Conservation (phyloP, 352 stramenopile genomes). For the Globisporangium irregulare region DNA sequence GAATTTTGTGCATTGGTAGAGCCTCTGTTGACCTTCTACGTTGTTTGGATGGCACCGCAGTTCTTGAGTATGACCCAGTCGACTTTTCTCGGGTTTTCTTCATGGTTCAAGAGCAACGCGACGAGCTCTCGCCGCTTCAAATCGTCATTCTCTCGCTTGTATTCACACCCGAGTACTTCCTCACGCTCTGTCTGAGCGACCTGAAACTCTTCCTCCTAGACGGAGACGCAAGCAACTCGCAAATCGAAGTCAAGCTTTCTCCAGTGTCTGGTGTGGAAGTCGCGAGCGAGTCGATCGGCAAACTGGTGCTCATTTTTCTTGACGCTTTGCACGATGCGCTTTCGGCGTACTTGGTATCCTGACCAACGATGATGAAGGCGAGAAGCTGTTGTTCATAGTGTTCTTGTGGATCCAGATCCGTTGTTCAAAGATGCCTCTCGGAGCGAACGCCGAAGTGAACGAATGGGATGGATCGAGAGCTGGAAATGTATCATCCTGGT, state of each 20-base stretch:
- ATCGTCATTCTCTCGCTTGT: constrained; percentile 37
- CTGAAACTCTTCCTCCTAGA: constrained; percentile 35
- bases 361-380: neutral
- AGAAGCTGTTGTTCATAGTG: neutral
- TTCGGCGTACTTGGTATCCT: neutral
- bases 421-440: neutral
- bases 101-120: constrained; percentile 46
- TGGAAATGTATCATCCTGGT: neutral
- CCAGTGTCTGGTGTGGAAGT: neutral
- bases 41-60: constrained; percentile 13
- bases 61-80: constrained; percentile 48
- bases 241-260: constrained; percentile 14
- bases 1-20: neutral
- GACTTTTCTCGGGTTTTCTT: constrained; percentile 51
- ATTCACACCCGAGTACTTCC: constrained; percentile 40
- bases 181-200: constrained; percentile 38
- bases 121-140: constrained; percentile 27
- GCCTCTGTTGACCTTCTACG: neutral
- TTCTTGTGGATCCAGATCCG: neutral
- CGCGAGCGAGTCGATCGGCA: neutral
- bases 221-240: constrained; percentile 11
- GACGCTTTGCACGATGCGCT: neutral
- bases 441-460: neutral
- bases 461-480: neutral
- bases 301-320: constrained; percentile 6